phyloP scores from a whole-genome alignment of 305 asterid species.

The Rubia tinctorum region DNA sequence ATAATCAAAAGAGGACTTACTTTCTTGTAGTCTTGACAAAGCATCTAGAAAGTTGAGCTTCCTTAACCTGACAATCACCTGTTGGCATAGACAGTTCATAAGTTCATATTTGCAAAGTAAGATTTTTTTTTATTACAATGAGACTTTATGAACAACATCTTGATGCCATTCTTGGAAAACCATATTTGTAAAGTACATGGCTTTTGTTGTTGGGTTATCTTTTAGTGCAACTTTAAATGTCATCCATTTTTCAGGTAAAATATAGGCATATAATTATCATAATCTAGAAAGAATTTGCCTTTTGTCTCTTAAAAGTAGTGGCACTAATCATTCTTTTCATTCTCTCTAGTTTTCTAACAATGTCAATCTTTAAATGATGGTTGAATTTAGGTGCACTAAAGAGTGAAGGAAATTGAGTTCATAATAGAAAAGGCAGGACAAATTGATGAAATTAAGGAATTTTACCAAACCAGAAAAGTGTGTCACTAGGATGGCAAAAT shows the following conservation, averaged over 20 bases:
- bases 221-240: not conserved
- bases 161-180: not conserved
- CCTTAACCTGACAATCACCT: constrained; percentile 75
- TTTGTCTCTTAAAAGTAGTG: constrained; percentile 1
- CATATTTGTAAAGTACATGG: not conserved
- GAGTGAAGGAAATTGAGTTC: too few species aligned
- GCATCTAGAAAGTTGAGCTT: constrained; percentile 60
- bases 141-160: not conserved
- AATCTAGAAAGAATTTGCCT: not conserved
- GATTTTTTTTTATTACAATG: not conserved
- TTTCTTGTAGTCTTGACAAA: constrained; percentile 61
- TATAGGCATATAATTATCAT: not conserved
- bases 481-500: too few species aligned
- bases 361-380: too few species aligned
- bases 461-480: too few species aligned
- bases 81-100: constrained; percentile 2
- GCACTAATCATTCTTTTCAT: constrained; percentile 1
- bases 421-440: too few species aligned
- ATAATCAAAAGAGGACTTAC: constrained; percentile 36
- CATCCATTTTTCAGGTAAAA: not conserved
- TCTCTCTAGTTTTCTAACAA: not conserved
- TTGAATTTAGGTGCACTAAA: too few species aligned
- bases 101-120: not conserved
- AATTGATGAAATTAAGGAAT: too few species aligned
- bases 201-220: not conserved